Conservation (phyloP, 2,329 filamentous ascomycete species). For the Pseudogymnoascus sp. region DNA sequence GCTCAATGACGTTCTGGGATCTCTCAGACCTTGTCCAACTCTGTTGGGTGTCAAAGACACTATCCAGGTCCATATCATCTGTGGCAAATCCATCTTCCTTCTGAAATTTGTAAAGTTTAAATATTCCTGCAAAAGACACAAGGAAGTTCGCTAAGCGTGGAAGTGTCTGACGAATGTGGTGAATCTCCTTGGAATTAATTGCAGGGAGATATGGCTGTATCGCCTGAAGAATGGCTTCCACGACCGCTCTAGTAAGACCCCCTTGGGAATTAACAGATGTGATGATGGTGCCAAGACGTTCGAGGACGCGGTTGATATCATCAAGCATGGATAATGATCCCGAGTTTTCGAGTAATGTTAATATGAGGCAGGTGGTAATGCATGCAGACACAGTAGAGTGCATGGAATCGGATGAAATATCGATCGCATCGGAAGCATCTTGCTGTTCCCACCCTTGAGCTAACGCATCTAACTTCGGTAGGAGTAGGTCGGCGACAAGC, state of each 20-base stretch:
- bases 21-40: constrained; percentile 38
- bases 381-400: constrained; percentile 24
- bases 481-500: constrained; percentile 26
- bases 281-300: constrained; percentile 16
- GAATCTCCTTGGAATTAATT: constrained; percentile 17
- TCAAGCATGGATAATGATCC: constrained; percentile 15
- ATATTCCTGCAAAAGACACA: constrained; percentile 18
- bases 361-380: constrained; percentile 22
- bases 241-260: background rate
- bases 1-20: constrained; percentile 35
- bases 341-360: constrained; percentile 20
- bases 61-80: constrained; percentile 61
- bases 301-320: constrained; percentile 17
- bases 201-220: constrained; percentile 26
- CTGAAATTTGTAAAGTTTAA: constrained; percentile 14
- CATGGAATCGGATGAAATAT: constrained; percentile 25
- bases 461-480: constrained; percentile 24
- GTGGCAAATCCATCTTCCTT: background rate
- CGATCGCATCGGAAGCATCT: constrained; percentile 18
- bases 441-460: constrained; percentile 23
- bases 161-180: constrained; percentile 16
- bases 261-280: background rate
- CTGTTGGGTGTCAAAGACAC: constrained; percentile 53
- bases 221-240: constrained; percentile 18
- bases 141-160: constrained; percentile 24